Conservation (phyloP, 163 green algal genomes). For the Prototheca stagnorum region DNA sequence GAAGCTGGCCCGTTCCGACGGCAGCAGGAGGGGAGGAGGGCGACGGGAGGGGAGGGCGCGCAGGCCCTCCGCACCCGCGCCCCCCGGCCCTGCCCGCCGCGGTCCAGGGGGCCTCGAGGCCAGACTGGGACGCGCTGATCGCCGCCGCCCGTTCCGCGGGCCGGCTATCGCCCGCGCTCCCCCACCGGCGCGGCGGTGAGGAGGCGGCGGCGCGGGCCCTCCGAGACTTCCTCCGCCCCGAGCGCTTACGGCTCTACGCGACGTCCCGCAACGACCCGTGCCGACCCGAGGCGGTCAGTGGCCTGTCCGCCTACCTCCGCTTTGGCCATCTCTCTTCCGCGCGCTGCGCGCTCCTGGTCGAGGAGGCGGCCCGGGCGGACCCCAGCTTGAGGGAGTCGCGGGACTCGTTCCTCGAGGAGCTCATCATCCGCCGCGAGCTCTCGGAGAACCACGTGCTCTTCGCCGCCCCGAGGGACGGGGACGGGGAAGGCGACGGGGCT, state of each 20-base stretch:
- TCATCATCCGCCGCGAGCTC: slow-evolving; percentile 85
- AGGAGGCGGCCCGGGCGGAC: slow-evolving; percentile 25
- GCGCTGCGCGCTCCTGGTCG: slow-evolving; percentile 62
- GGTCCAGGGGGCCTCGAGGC: too few relatives aligned
- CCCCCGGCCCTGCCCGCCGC: not conserved
- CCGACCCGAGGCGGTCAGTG: slow-evolving; percentile 50
- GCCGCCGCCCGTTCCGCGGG: too few relatives aligned
- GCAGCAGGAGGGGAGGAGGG: slow-evolving; percentile 44
- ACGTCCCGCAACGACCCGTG: not conserved
- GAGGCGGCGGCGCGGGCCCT: not conserved
- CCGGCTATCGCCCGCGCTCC: not conserved
- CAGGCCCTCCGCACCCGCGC: slow-evolving; percentile 67
- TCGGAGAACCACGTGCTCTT: slow-evolving; percentile 89
- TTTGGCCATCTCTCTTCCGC: slow-evolving; percentile 74
- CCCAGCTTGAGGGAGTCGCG: slow-evolving; percentile 39
- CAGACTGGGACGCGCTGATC: not conserved
- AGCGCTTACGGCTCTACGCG: not conserved
- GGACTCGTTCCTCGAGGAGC: slow-evolving; percentile 88
- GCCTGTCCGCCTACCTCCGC: slow-evolving; percentile 83
- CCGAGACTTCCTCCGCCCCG: not conserved
- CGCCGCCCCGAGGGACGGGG: slow-evolving; percentile 71
- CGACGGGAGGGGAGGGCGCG: slow-evolving; percentile 77
- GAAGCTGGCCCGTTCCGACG: not conserved
- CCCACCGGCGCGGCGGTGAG: too few relatives aligned
- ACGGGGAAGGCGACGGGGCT: slow-evolving; percentile 74